Evolutionary conservation across 2,329 filamentous ascomycete species (phyloP), one percentile per base, ranked within the genome.

Genomic region (Arthrinium phaeospermum): DNA sequence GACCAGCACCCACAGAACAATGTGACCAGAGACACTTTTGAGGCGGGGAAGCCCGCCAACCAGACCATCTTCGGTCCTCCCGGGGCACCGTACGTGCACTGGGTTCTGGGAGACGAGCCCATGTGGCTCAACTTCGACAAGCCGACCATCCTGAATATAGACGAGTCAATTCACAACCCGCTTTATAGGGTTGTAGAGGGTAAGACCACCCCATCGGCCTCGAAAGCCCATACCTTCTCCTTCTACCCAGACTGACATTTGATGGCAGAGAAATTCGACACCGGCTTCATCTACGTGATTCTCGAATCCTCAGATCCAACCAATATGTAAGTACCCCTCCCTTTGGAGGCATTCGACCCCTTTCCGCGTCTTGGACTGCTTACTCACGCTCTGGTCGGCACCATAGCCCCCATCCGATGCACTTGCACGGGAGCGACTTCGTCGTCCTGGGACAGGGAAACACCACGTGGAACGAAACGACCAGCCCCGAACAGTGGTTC

Each of bases 401-500:
- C 76, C 34, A 76, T 73, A 74, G 85, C 10, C 19, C 57, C 57
- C 78, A 79, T 69, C 78, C 78, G 14, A 79, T 79, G 64, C 78
- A 79, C 71, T 71, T 79, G 16, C 78, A 79, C 72, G 78, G 78
- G 24, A 80, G 82, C 71, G 80, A 82, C 71, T 80, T 80, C 67
- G 69, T 76, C 47, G 46, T 82, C 47, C 75, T 82, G 0, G 80
- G 64, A 1, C 72, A 72, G 24, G 51, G 45, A 13, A 68, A 70
- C 45, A 69, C 46, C 34, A 72, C 73, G 5, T 74, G 74, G 46
- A 41, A 69, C 13, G 75, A 75, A 13, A 27, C 34, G 14, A 74
- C 76, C 49, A 80, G 75, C 53, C 76, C 72, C 44, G 72, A 57
- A 44, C 78, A 82, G 12, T 49, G n/a, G 8, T 81, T 80, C 72